A percentile compares a stretch with the other conserved stretches of the same genome.
Conservation (phyloP, 441 rosid species). For the Euphorbia neoarborescens region DNA sequence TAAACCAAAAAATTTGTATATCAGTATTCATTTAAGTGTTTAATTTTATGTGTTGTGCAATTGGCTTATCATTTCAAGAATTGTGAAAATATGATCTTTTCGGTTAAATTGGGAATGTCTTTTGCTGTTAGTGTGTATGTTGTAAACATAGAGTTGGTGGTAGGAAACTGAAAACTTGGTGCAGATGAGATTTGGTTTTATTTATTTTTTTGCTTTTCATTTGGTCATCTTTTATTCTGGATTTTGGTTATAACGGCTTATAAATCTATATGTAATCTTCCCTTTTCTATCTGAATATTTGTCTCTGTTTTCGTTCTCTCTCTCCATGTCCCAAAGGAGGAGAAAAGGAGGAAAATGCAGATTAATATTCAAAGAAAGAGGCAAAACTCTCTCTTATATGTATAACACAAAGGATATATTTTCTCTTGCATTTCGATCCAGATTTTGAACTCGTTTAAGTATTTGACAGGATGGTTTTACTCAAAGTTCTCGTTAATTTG, state of each 20-base stretch:
- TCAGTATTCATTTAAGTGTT: background rate
- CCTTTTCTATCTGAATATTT: background rate
- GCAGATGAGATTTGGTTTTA: background rate
- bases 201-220: background rate
- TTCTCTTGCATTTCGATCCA: background rate
- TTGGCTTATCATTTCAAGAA: background rate
- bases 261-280: background rate
- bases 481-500: background rate
- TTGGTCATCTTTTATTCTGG: background rate
- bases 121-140: background rate
- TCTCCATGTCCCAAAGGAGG: background rate
- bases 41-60: background rate
- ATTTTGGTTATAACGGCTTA: background rate
- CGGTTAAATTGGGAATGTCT: background rate
- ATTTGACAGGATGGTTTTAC: background rate
- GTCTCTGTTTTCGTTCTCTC: background rate
- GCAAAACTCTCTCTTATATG: background rate
- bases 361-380: background rate
- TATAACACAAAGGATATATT: background rate
- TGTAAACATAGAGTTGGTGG: background rate
- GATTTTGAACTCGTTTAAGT: conserved; percentile 1
- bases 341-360: background rate
- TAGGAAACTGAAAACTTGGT: background rate
- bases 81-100: background rate
- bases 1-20: too few relatives aligned